These are phyloP conservation scores for Sordariomycetes sp. DNA, from an alignment of 2,329 filamentous ascomycete genomes.

Conservation along the genomic window DNA sequence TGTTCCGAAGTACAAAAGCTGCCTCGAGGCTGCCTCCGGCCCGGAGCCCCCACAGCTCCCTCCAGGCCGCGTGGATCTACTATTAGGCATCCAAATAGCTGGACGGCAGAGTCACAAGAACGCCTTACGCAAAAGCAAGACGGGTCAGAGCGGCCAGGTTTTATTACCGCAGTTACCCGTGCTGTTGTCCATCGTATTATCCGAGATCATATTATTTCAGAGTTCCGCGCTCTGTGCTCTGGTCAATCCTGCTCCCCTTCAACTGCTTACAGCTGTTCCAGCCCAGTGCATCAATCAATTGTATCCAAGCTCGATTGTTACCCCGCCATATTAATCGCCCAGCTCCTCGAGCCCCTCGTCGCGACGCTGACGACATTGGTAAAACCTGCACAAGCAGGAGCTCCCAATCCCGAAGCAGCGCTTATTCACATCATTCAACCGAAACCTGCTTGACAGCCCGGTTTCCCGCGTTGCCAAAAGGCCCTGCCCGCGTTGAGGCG, in stretches of 20 bases:
- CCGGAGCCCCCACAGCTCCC: neutral
- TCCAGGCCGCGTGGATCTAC: neutral
- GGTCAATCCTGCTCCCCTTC: neutral
- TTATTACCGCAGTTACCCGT: neutral
- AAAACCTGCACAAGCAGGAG: neutral
- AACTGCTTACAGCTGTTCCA: neutral
- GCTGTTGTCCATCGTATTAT: neutral
- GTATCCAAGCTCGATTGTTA: no score
- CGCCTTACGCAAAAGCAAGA: neutral
- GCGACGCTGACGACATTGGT: neutral
- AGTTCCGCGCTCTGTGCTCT: no score
- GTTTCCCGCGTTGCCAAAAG: neutral
- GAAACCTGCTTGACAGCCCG: neutral
- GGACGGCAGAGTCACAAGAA: neutral
- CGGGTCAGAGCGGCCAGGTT: neutral
- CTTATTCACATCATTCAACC: neutral
- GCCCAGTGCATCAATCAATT: neutral
- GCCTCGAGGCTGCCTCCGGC: no score
- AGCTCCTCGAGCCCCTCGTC: neutral
- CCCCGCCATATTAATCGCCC: neutral
- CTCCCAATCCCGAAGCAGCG: neutral
- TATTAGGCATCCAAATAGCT: neutral
- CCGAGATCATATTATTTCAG: neutral
- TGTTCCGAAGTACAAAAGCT: no score
- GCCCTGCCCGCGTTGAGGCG: neutral